Evolutionary conservation across 345 rosid species (phyloP).

Genomic region (Salix suchowensis): DNA sequence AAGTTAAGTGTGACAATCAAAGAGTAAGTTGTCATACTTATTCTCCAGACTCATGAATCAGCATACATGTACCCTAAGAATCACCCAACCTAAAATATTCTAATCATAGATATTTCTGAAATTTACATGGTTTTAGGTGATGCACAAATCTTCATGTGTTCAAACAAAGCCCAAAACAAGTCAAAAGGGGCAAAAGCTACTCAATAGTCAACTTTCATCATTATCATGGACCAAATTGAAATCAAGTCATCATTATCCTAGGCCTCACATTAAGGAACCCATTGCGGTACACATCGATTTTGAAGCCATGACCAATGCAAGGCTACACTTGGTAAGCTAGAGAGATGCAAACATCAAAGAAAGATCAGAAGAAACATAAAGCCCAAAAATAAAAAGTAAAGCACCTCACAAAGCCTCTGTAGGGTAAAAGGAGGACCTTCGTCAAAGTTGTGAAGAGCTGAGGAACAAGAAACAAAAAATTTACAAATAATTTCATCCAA

Average conservation of each 20-base stretch:
- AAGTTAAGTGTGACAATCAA: not conserved
- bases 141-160: not conserved
- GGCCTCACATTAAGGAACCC: too few species aligned
- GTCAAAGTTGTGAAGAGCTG: slow-evolving; percentile 66
- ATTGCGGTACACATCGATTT: not conserved
- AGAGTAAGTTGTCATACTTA: not conserved
- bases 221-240: not conserved
- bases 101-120: not conserved
- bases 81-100: not conserved
- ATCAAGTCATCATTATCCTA: not conserved
- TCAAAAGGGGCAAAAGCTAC: not conserved
- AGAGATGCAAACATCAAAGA: not conserved
- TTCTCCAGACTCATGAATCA: not conserved
- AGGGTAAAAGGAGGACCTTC: slow-evolving; percentile 97
- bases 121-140: not conserved
- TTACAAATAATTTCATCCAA: not conserved
- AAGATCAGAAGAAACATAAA: not conserved
- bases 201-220: not conserved
- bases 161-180: not conserved
- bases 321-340: not conserved
- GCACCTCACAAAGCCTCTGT: slow-evolving; percentile 92
- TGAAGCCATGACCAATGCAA: not conserved
- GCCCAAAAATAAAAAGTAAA: slow-evolving; percentile 1
- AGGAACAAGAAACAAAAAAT: slow-evolving; percentile 11
- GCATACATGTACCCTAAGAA: not conserved